Evolutionary conservation across 2,329 filamentous ascomycete genomes (phyloP), one percentile per base, ranked within the genome.

Genomic region (Diaporthe citriasiana): DNA sequence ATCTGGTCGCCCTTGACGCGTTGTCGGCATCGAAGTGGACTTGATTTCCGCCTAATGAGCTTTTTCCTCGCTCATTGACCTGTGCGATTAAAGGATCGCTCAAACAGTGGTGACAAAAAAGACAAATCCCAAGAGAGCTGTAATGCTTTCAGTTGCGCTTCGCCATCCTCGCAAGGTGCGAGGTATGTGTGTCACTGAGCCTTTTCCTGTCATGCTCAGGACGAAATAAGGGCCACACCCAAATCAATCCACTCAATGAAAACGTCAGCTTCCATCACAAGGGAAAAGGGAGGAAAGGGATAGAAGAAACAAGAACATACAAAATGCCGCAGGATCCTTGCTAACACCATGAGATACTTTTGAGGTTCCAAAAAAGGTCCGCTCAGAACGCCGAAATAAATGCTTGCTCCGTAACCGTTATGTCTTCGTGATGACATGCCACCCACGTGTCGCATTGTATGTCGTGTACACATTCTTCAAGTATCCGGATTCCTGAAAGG

Each of bases 131-230:
- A 59, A 70, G n/a, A 45, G 10, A 50, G 53, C 63, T 38, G 63
- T 33, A 40, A 40, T 38, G 33, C 47, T 4, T n/a, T 45, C 45
- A 9, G 30, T 33, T 70, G 68, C 56, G 45, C n/a, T 53, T 55
- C 53, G 38, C 47, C 42, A 25, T 8, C n/a, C 30, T 71, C 63
- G 47, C 45, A 33, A 25, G 7, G 13, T 40, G 33, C 15, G 12
- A 56, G 15, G n/a, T 51, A 50, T 22, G 22, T 50, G 12, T 30
- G 47, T 40, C 25, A n/a, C 10, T 27, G 73, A 76, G 76, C 76
- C 76, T 78, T 79, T 78, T 77, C 38, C 47, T 47, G 78, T 78
- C 78, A 60, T 79, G 76, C 77, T 76, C 73, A 78, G 77, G 77
- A 79, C 77, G 45, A 72, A 74, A 38, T 13, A 13, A 13, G 15